These are phyloP conservation scores for Yamadazyma epiphylla DNA, from an alignment of 1,139 yeast species.

Conservation along the genomic window DNA sequence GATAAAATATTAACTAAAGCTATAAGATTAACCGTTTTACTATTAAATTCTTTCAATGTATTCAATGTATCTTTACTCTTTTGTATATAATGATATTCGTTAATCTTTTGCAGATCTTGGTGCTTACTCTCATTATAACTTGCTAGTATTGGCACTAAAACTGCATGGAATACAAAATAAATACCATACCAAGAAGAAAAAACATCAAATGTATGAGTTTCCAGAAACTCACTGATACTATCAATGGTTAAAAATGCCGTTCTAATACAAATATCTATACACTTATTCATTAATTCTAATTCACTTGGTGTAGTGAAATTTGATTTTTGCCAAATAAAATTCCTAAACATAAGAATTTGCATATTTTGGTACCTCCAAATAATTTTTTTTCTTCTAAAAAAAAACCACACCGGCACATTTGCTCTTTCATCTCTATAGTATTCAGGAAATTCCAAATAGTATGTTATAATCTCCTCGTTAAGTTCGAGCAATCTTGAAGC, in stretches of 20 bases:
- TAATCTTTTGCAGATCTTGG: too few relatives aligned
- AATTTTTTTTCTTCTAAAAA: slow-evolving; percentile 46
- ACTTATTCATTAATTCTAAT: too few relatives aligned
- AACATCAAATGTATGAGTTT: slow-evolving; percentile 22
- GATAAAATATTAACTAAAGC: slow-evolving; percentile 7
- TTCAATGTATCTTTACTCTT: slow-evolving; percentile 1
- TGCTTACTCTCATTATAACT: too few relatives aligned
- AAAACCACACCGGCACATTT: slow-evolving; percentile 36
- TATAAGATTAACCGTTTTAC: slow-evolving; percentile 6
- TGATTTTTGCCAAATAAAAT: slow-evolving; percentile 54
- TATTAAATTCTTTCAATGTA: slow-evolving; percentile 4
- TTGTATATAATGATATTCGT: too few relatives aligned
- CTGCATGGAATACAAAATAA: slow-evolving; percentile 59
- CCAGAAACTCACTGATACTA: slow-evolving; percentile 46
- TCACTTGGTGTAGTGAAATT: slow-evolving; percentile 32
- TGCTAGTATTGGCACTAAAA: too few relatives aligned
- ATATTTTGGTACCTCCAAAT: slow-evolving; percentile 55
- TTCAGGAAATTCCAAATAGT: slow-evolving; percentile 40
- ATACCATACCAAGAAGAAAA: slow-evolving; percentile 60
- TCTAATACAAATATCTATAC: slow-evolving; percentile 46
- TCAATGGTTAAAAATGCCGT: slow-evolving; percentile 51
- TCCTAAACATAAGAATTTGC: slow-evolving; percentile 51
- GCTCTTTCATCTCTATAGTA: slow-evolving; percentile 32
- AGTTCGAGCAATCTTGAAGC: too few relatives aligned
- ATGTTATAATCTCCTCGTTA: slow-evolving; percentile 42